Evolutionary conservation across 805 yeast genomes (phyloP), one percentile per base, ranked within the genome.

Genomic region (Metschnikowia kunwiensis): DNA sequence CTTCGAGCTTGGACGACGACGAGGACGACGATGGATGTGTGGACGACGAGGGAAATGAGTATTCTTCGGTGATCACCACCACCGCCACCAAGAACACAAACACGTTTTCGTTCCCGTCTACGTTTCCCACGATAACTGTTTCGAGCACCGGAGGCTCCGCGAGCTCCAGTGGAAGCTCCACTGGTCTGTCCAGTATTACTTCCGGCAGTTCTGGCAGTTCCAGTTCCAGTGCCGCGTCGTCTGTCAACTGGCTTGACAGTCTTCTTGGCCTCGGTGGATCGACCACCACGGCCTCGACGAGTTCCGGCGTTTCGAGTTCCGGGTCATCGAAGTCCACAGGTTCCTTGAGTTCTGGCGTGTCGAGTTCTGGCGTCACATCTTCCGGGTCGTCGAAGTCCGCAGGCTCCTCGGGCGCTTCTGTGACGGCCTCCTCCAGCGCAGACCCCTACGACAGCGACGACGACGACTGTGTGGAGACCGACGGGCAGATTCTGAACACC

Each of bases 381-480:
- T 12, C 17, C 12, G 18, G 11, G n/a, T 7, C n/a, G 15, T 25
- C 28, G 3, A 5, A 7, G 5, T 2, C 18, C 11, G 3, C 18
- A 8, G 28, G 17, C 4, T 7, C n/a, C 17, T 25, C 16, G 28
- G n/a, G n/a, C n/a, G 17, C 17, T 13, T 29, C 32, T 19, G 18
- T 20, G 5, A 17, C 13, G 11, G 22, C 7, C 18, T 7, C 17
- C 21, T 6, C 17, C 7, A 14, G 21, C 21, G 11, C n/a, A n/a
- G n/a, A n/a, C n/a, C n/a, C n/a, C 26, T 2, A 21, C 12, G 38
- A 34, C 12, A 36, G 18, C 9, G 44, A 33, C 16, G 44, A 36
- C 14, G 38, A 32, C 12, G 38, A 36, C 21, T 40, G 44, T 30
- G 26, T 40, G 23, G 44, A 40, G 15, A 29, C 44, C 15, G 44